Base-by-base conservation (phyloP, 192 early-diverging fungal genomes). In the Fimicolochytrium jonesii region DNA sequence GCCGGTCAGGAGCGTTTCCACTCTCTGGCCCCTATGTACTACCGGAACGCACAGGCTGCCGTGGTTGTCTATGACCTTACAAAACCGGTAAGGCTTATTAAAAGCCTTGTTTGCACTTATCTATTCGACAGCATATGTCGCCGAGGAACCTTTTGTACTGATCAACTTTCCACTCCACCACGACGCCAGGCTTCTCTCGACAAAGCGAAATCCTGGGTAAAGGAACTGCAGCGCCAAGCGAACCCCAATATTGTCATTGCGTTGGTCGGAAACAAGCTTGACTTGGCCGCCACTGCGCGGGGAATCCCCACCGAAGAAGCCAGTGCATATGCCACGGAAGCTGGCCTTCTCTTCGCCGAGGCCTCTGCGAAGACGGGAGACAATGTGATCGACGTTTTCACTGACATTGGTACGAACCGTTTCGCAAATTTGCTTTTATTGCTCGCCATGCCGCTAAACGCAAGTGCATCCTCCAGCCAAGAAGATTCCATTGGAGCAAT, bases 1-100 rank as follows among this genome's bases (percentile, higher is more conserved):
- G 95, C 95, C 35, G 95, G 95, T 30, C 95, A 98, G 77, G 96
- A 98, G 73, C 77, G 96, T 43, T 99, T 97, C 76, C 93, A 95
- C 61, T 97, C 91, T 44, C 81, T 93, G 50, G 88, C 82, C 56
- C 91, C 94, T 32, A 86, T 96, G 93, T 99, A 99, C 75, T 99
- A 99, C 73, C 76, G 96, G 57, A 94, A 94, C 69, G 96, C 96
- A 13, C 93, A 96, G 77, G 94, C 94, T 32, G 94, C 94, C 0
- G 85, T 97, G 3, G 92, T 98, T 36, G 96, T 92, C 6, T 98
- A 95, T 68, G 96, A 98, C 76, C 88, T 98, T 52, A 98, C 96
- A 29, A 84, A 84, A 62, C 59, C 78, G 56, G 82, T 84, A 47
- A 29, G 66, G 69, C 4, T 20, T n/a, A n/a, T n/a, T n/a, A n/a